Evolutionary conservation across 2,329 filamentous ascomycete genomes (phyloP), one percentile per base, ranked within the genome.

Genomic region (Calonectria pseudoreteaudii): DNA sequence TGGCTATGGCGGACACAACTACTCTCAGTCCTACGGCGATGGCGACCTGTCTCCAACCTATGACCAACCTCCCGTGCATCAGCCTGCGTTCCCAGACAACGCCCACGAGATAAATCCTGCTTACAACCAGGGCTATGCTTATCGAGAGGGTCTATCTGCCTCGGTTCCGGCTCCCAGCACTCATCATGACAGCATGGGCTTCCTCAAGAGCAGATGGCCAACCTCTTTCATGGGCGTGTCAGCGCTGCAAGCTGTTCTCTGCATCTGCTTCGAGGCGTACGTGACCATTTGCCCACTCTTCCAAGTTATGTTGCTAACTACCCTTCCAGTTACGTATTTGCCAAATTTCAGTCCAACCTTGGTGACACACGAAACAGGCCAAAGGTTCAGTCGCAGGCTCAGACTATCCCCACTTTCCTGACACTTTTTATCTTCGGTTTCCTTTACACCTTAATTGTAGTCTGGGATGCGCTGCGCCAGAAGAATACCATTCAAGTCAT

Each of bases 401-500:
- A 89, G 82, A 93, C 96, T 0, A 98, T 99, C 76, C 96, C 97
- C 31, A 98, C 96, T 47, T 98, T 98, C 86, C 89, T 99, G 72
- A 95, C 96, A 30, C 91, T 99, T 60, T 98, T 98, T 88, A 98
- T 98, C 84, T 98, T 99, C 84, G 97, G 95, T 74, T 98, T 98
- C 86, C 85, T 99, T 72, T 99, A 98, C 86, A 93, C 98, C 82
- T 87, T 98, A 38, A 87, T 97, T 34, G 89, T 99, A 68, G 94
- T 97, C 16, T 98, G 95, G 90, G 97, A 99, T 87, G 97, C 96
- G 20, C 89, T 99, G 72, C 93, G 95, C 76, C 89, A 96, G 82
- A 98, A 98, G 86, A 99, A 99, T 86, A 99, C 97, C 14, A 99
- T 99, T 88, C 97, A 99, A 85, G 90, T 98, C 83, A 98, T 99